Evolutionary conservation across 345 rosid genomes (phyloP).

Genomic region (Alliaria petiolata): DNA sequence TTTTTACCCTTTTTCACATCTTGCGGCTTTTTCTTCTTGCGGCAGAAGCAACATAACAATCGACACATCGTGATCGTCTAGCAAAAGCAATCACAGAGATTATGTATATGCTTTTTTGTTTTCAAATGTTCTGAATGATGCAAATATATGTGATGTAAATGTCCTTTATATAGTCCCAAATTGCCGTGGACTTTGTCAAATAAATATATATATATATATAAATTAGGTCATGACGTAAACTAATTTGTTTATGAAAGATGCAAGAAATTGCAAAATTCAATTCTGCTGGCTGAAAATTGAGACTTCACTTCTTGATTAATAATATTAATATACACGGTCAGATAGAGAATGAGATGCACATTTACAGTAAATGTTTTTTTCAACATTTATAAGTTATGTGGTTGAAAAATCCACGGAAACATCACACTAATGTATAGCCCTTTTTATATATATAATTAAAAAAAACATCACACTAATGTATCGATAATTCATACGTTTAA

Average conservation of each 20-base stretch:
- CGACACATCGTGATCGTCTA: constrained; percentile 15
- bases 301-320: constrained; percentile 1
- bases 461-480: no score
- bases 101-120: neutral
- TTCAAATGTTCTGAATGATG: neutral
- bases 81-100: constrained; percentile 1
- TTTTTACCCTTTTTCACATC: constrained; percentile 15
- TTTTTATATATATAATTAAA: no score
- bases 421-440: no score
- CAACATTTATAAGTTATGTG: neutral
- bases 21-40: constrained; percentile 8
- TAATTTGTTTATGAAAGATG: neutral
- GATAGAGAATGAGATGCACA: neutral
- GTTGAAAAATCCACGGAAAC: no score
- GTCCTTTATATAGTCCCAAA: constrained; percentile 2
- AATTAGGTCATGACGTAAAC: neutral
- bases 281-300: neutral
- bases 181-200: constrained; percentile 5
- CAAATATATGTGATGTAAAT: neutral
- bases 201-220: no score
- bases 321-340: constrained; percentile 1
- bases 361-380: no score
- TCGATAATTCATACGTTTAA: no score
- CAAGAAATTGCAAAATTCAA: constrained; percentile 2
- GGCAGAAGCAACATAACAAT: constrained; percentile 4